Evolutionary conservation across 306 rosid genomes (phyloP).

Genomic region (Dalbergia cultrata): DNA sequence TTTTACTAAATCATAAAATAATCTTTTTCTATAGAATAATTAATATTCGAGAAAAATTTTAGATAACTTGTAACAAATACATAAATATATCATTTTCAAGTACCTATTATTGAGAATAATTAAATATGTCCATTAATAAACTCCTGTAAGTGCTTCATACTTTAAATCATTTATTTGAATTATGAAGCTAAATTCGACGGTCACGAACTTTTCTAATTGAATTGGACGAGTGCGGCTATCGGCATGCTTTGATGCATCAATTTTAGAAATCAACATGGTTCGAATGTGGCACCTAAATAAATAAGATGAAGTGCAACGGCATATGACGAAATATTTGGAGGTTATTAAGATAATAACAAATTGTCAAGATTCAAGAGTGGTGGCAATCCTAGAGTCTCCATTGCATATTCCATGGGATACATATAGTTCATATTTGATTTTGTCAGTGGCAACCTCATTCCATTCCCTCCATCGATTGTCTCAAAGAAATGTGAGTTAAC

Average conservation of each 20-base stretch:
- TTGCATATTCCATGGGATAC: background rate
- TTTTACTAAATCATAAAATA: too few relatives aligned
- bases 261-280: background rate
- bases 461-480: background rate
- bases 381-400: background rate
- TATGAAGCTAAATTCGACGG: too few relatives aligned
- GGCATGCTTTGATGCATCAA: background rate
- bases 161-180: too few relatives aligned
- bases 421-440: background rate
- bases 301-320: background rate
- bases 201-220: too few relatives aligned
- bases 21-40: too few relatives aligned
- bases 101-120: too few relatives aligned
- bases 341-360: background rate
- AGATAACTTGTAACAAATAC: too few relatives aligned
- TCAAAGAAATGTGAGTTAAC: background rate
- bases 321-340: background rate
- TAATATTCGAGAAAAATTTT: too few relatives aligned
- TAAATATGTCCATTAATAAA: too few relatives aligned
- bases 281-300: background rate
- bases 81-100: too few relatives aligned
- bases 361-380: background rate
- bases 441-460: conserved; percentile 12
- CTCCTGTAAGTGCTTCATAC: too few relatives aligned
- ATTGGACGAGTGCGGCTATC: background rate